Base-by-base conservation (phyloP, 768 basidiomycete genomes). In the Agaricus sinodeliciosus region DNA sequence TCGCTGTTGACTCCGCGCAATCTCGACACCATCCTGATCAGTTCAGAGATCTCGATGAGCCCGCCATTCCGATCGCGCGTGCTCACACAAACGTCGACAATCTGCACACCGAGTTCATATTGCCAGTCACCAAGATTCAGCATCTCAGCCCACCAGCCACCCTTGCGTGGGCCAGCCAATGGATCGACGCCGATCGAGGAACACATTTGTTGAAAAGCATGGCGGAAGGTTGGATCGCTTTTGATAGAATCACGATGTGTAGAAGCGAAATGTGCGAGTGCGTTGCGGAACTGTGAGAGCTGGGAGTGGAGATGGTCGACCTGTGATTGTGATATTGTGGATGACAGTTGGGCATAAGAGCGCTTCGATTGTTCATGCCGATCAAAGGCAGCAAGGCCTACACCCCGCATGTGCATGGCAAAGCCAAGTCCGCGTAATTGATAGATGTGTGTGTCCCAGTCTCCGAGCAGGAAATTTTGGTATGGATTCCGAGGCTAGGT, bases 201-300 rank as follows among this genome's bases (percentile, higher is more conserved):
- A 65, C 96, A 99, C 92, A 99, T 96, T 54, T 90, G 87, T 59
- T 94, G 90, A 69, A 98, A 98, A 16, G 83, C 87, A 74, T 87
- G 87, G 3, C 96, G 79, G 66, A 99, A 94, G 3, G 79, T 76
- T 1, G 95, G 92, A 59, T 95, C 88, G 47, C 75, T 74, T 53
- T 82, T 80, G 63, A 99, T 97, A 52, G 86, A 81, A 40, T 86
- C 81, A 46, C 91, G 84, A 66, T 97, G 94, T 8, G 82, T 82
- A 22, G 80, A 70, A 1, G 94, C 91, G 61, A 98, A 99, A 54
- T 77, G 78, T 3, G 79, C 69, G 45, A 97, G 81, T 0, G 90
- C 82, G 2, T 82, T 73, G 60, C 90, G 89, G 70, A 97, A 96
- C 46, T 89, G 85, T 50, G 79, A 74, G 54, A 97, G 81, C 63